Evolutionary conservation across 495 filamentous ascomycete genomes (phyloP).

Genomic region (Amniculicola lignicola): DNA sequence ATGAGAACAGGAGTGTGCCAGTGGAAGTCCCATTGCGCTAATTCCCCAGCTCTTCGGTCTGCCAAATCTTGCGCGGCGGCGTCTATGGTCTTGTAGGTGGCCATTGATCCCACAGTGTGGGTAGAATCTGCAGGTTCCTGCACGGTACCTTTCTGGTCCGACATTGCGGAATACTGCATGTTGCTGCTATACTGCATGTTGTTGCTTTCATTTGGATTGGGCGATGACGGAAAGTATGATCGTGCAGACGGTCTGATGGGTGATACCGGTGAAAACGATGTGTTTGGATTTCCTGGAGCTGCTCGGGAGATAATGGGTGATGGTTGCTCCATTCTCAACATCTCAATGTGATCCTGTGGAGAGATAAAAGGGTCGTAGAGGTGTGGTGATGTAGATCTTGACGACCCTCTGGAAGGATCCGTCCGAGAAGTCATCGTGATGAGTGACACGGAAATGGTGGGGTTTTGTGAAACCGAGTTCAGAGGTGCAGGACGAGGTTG

Average conservation of each 20-base stretch:
- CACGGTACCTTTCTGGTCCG: not conserved
- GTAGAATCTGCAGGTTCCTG: conserved; percentile 2
- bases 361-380: conserved; percentile 28
- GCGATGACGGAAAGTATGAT: conserved; percentile 3
- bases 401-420: too few species aligned
- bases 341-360: conserved; percentile 28
- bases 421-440: too few species aligned
- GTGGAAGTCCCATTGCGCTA: conserved; percentile 41
- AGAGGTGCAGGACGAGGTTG: too few species aligned
- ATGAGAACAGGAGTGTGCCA: conserved; percentile 42
- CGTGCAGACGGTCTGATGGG: not conserved
- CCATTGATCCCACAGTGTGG: conserved; percentile 5
- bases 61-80: conserved; percentile 26
- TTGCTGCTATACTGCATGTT: not conserved
- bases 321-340: conserved; percentile 14
- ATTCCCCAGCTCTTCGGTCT: conserved; percentile 24
- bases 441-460: too few species aligned
- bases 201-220: not conserved
- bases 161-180: conserved; percentile 11
- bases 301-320: not conserved
- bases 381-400: too few species aligned
- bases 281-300: not conserved
- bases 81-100: conserved; percentile 20
- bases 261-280: conserved; percentile 1
- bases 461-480: too few species aligned